phyloP scores from a whole-genome alignment of 805 yeast genomes.

The Saturnispora besseyi region DNA sequence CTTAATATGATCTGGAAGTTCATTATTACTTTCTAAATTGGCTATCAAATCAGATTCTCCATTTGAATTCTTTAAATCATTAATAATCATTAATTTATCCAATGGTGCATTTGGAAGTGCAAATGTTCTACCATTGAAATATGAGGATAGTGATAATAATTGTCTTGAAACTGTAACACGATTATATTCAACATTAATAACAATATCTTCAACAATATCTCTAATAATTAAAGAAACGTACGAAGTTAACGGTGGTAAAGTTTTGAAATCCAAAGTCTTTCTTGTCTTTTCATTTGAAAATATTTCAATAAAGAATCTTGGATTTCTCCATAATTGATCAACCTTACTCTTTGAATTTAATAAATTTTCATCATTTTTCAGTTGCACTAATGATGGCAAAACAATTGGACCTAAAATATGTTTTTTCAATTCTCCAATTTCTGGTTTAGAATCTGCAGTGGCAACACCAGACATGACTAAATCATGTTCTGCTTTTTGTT shows the following conservation, averaged over 20 bases:
- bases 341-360: slow-evolving; percentile 35
- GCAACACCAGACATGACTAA: slow-evolving; percentile 1
- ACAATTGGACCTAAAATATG: slow-evolving; percentile 5
- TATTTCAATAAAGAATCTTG: slow-evolving; percentile 53
- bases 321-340: slow-evolving; percentile 60
- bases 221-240: slow-evolving; percentile 56
- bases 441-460: slow-evolving; percentile 18
- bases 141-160: slow-evolving; percentile 62
- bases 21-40: slow-evolving; percentile 22
- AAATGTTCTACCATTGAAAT: slow-evolving; percentile 57
- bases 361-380: slow-evolving; percentile 26
- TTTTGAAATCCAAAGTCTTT: slow-evolving; percentile 38
- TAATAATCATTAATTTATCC: slow-evolving; percentile 46
- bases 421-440: slow-evolving; percentile 14
- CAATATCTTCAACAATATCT: slow-evolving; percentile 66
- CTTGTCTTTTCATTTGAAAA: slow-evolving; percentile 37
- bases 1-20: slow-evolving; percentile 21
- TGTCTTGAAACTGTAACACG: slow-evolving; percentile 81
- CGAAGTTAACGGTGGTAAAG: slow-evolving; percentile 48
- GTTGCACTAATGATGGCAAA: slow-evolving; percentile 30
- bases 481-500: slow-evolving; percentile 11
- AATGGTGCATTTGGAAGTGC: slow-evolving; percentile 69
- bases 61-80: slow-evolving; percentile 33
- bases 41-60: slow-evolving; percentile 26
- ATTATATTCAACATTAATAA: slow-evolving; percentile 79